Conservation (phyloP, 2,329 filamentous ascomycete species). For the Talaromyces sp. region DNA sequence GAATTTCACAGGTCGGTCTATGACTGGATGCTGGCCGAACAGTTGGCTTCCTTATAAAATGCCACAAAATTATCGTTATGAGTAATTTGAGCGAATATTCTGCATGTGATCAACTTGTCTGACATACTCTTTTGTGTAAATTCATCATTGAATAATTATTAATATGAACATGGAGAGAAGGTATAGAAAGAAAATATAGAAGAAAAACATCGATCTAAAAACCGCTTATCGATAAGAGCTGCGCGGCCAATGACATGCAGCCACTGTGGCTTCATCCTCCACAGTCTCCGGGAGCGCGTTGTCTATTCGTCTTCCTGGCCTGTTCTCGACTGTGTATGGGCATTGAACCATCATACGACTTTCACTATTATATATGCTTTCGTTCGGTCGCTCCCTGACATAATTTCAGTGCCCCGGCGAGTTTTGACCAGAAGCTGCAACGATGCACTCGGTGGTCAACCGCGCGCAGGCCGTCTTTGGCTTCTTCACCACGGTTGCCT, state of each 20-base stretch:
- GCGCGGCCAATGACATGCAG: slow-evolving; percentile 1
- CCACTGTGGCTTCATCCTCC: slow-evolving; percentile 3
- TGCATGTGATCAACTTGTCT: neutral
- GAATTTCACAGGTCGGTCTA: neutral
- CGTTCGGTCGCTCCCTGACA: neutral
- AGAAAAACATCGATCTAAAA: neutral
- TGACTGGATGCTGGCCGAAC: neutral
- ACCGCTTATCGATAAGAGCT: slow-evolving; percentile 2
- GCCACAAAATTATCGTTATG: neutral
- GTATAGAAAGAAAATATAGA: too few relatives aligned
- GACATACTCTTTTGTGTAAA: neutral
- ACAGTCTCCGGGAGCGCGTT: neutral
- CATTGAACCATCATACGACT: neutral
- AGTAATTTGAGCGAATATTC: neutral
- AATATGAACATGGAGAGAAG: neutral
- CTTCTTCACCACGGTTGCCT: slow-evolving; percentile 94
- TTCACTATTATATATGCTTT: neutral
- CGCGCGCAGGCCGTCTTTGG: slow-evolving; percentile 90
- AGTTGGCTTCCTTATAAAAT: neutral
- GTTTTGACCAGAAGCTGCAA: neutral
- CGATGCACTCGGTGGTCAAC: slow-evolving; percentile 81
- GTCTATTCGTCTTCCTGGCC: neutral
- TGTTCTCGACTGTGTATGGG: neutral
- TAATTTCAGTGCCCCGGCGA: neutral
- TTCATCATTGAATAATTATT: too few relatives aligned